Base-by-base conservation (phyloP, 345 rosid species). In the Arabidopsis arenosa region DNA sequence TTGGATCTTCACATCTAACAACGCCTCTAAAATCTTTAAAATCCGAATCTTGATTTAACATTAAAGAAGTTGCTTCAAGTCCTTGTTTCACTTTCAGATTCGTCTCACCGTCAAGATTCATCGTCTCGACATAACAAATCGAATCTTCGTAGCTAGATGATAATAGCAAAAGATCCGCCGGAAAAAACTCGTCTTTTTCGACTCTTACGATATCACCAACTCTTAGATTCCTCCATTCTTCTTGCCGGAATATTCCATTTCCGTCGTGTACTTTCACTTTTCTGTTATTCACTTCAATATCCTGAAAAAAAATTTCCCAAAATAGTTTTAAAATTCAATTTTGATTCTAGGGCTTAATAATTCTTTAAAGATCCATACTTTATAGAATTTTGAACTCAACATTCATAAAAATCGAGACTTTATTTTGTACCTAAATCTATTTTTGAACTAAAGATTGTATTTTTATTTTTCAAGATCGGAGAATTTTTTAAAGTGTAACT, bases 101-200 rank as follows among this genome's bases (percentile, higher is more conserved):
- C n/a, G 98, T 94, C 72, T 94, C 98, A 9, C 98, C 98, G 57
- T 94, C 98, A 15, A 94, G 97, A 79, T 94, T 94, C 96, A 87
- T 94, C 72, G 98, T 94, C 84, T 92, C 98, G 14, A 94, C 98
- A 61, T 94, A 94, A 76, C 98, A 94, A 35, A 85, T 66, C 32
- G 89, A 90, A 64, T 94, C 98, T 1, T 91, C 97, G 72, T 88
- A 92, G 63, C 90, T 88, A 5, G 98, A 94, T 0, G 97, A 89
- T 9, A 94, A 82, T 75, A 94, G 82, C 70, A 92, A 74, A 30
- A 94, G 92, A 70, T 94, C 98, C 11, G 96, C 90, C 3, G 98
- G 98, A 61, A 94, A 94, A 85, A 88, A 88, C 68, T 90, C 85
- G 81, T 94, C 90, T 82, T 94, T 94, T 66, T 86, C 86, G 28